Percentiles rank a stretch among this genome's conserved stretches.
Conservation (phyloP, 768 basidiomycete genomes). For the Rhizopogon rudus region DNA sequence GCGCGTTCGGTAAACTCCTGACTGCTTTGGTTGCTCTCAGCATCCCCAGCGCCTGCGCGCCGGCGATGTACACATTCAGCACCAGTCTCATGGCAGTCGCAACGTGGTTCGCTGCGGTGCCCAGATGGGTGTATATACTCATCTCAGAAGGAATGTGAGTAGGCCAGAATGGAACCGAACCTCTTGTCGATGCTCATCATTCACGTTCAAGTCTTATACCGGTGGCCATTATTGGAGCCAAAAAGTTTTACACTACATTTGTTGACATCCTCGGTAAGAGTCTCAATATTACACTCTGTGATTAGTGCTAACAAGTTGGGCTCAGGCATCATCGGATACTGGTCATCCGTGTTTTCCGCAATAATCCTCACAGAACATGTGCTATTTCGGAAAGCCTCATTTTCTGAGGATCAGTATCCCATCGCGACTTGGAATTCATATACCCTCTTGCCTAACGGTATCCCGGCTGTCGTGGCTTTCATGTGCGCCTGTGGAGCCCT, state of each 20-base stretch:
- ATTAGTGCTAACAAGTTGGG: background rate
- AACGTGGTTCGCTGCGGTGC: slow-evolving; percentile 29
- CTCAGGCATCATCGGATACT: slow-evolving; percentile 41
- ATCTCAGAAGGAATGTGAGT: slow-evolving; percentile 41
- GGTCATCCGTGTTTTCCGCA: slow-evolving; percentile 31
- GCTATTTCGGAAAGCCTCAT: slow-evolving; percentile 33
- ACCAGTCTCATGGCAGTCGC: slow-evolving; percentile 40
- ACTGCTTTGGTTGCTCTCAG: slow-evolving; percentile 47
- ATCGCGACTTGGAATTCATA: slow-evolving; percentile 31
- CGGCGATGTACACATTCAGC: slow-evolving; percentile 53
- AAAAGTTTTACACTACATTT: slow-evolving; percentile 39
- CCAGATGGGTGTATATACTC: slow-evolving; percentile 43
- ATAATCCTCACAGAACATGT: slow-evolving; percentile 41
- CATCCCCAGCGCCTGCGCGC: slow-evolving; percentile 51
- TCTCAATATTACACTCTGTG: background rate
- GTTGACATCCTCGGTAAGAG: slow-evolving; percentile 34
- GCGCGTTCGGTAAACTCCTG: slow-evolving; percentile 43
- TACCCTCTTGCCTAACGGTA: slow-evolving; percentile 32
- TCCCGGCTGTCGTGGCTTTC: slow-evolving; percentile 37
- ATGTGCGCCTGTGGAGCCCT: slow-evolving; percentile 34
- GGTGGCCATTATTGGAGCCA: slow-evolving; percentile 42
- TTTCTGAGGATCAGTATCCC: slow-evolving; percentile 30
- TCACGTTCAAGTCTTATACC: slow-evolving; percentile 34
- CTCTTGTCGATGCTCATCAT: background rate
- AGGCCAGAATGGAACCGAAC: background rate